Conservation (phyloP, 768 basidiomycete species). For the Agaricus blazei region DNA sequence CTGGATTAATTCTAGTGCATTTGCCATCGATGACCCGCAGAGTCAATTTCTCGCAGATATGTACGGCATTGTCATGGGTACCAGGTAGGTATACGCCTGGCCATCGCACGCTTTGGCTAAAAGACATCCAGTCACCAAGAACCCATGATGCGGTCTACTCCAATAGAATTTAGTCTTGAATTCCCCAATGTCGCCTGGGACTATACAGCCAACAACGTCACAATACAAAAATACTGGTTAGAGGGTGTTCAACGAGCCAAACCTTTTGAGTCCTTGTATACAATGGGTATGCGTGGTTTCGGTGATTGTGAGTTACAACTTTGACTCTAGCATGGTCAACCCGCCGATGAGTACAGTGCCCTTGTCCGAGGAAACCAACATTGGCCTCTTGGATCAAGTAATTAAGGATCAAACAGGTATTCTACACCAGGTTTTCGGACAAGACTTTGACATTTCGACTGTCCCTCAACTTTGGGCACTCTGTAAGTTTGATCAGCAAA, state of each 20-base stretch:
- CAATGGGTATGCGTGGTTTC: slow-evolving; percentile 66
- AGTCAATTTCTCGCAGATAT: slow-evolving; percentile 61
- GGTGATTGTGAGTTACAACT: slow-evolving; percentile 37
- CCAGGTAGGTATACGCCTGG: slow-evolving; percentile 31
- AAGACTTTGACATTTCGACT: slow-evolving; percentile 35
- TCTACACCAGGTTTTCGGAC: slow-evolving; percentile 44
- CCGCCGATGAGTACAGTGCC: slow-evolving; percentile 32
- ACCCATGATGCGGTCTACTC: slow-evolving; percentile 70
- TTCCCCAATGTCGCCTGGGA: slow-evolving; percentile 54
- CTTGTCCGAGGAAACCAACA: slow-evolving; percentile 44
- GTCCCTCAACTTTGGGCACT: slow-evolving; percentile 68
- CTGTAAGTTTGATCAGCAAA: slow-evolving; percentile 27
- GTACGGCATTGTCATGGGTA: slow-evolving; percentile 70
- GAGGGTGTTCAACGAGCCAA: slow-evolving; percentile 54
- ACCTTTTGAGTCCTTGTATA: slow-evolving; percentile 58
- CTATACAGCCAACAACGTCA: slow-evolving; percentile 47
- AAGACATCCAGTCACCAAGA: slow-evolving; percentile 51
- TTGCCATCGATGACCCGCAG: slow-evolving; percentile 51
- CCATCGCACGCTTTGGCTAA: background rate
- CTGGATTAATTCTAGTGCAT: slow-evolving; percentile 30
- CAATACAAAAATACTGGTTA: slow-evolving; percentile 58
- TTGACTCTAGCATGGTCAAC: background rate
- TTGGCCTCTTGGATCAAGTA: slow-evolving; percentile 48
- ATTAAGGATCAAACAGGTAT: slow-evolving; percentile 60
- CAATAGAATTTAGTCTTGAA: slow-evolving; percentile 51